Base-by-base conservation (phyloP, 441 rosid species). In the Pelargonium cotyledonis region DNA sequence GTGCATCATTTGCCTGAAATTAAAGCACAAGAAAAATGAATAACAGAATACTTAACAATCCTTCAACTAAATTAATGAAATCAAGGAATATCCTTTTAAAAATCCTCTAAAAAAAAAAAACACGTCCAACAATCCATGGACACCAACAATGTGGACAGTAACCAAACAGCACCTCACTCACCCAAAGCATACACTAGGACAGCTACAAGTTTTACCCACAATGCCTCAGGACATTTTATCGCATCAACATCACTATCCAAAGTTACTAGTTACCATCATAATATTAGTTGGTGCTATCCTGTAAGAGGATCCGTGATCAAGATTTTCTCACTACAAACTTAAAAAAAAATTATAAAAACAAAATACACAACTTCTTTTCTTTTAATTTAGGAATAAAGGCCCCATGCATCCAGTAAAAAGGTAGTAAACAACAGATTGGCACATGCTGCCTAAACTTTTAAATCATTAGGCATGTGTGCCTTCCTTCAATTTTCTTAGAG, bases 1-100 rank as follows among this genome's bases (percentile, higher is more conserved):
- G 99, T 0, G 98, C 97, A 77, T 95, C 99, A 80, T 95, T 95
- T 49, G 99, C 97, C 98, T 92, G 74, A 55, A 51, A 76, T 19
- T 51, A 69, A 21, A 78, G 51, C 6, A 76, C 18, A 68, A 57
- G 5, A 68, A 4, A 12, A 70, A 31, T 49, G 18, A 14, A 49
- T 49, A 49, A 49, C 18, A 49, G 16, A 18, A n/a, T 1, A 16
- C 18, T 16, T 49, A n/a, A 49, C 14, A 49, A 49, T 49, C 57
- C 18, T 49, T 14, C 57, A 49, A 11, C 18, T n/a, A 49, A n/a
- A 1, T 12, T 1, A 3, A 2, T 49, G 1, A 49, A 49, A 18
- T 49, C 57, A 49, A 11, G 2, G n/a, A 12, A 49, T 14, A 14
- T 49, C 18, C 57, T 26, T 26, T 18, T 0, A 49, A 14, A 49